These are phyloP conservation scores for Plantago ovata DNA, from an alignment of 257 asterid genomes.

Conservation along the genomic window DNA sequence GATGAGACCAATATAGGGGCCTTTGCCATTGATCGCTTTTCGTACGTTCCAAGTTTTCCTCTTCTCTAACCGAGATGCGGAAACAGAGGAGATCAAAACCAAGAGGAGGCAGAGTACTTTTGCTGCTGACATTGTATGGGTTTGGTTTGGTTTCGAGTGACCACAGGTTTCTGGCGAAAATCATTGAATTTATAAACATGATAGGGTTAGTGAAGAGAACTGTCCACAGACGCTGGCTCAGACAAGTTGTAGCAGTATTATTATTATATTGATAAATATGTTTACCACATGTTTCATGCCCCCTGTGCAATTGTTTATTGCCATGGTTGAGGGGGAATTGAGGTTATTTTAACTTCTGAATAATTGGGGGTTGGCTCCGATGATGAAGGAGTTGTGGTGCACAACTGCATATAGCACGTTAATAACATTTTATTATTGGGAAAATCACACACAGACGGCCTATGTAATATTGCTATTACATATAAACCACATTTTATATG, in stretches of 20 bases:
- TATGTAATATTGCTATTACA: too few relatives aligned
- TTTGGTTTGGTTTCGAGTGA: not conserved
- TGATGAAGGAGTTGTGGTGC: too few relatives aligned
- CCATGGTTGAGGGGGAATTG: too few relatives aligned
- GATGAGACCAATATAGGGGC: constrained; percentile 54
- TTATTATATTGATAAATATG: not conserved
- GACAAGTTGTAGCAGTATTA: not conserved
- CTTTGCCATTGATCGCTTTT: constrained; percentile 30
- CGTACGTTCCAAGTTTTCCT: constrained; percentile 10
- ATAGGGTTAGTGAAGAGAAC: not conserved
- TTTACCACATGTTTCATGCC: constrained; percentile 1
- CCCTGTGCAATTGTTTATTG: not conserved
- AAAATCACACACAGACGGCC: too few relatives aligned
- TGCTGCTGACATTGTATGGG: constrained; percentile 24
- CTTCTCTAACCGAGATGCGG: constrained; percentile 26
- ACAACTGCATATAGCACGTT: too few relatives aligned
- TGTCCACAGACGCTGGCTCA: not conserved
- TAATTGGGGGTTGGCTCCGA: too few relatives aligned
- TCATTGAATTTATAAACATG: not conserved
- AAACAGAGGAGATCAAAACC: constrained; percentile 18
- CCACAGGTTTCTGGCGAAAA: not conserved
- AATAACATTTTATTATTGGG: too few relatives aligned
- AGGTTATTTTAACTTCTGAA: too few relatives aligned
- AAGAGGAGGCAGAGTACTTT: not conserved
- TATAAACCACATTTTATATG: too few relatives aligned